Evolutionary conservation across 768 basidiomycete genomes (phyloP).

Genomic region (Amyloporia xantha): DNA sequence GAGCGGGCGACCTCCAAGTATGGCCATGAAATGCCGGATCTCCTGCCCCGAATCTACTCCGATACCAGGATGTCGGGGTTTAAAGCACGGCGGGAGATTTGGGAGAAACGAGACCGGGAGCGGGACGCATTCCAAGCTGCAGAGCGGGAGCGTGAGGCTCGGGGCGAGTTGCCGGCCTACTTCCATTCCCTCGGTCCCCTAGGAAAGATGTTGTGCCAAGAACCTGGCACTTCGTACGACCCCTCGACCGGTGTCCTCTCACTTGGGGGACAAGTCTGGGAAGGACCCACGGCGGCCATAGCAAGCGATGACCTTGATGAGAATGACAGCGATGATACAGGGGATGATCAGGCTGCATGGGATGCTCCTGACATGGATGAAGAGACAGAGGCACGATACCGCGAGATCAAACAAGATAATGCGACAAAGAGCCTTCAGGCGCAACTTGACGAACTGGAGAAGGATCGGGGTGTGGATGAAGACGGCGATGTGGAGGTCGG

Average conservation of each 20-base stretch:
- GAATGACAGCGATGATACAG: slow-evolving; percentile 40
- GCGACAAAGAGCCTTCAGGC: slow-evolving; percentile 51
- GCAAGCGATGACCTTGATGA: no score
- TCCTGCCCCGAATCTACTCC: slow-evolving; percentile 72
- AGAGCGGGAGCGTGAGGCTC: slow-evolving; percentile 8
- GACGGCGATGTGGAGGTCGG: slow-evolving; percentile 9
- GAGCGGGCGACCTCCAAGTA: slow-evolving; percentile 71
- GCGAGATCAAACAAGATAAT: slow-evolving; percentile 34
- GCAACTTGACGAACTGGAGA: slow-evolving; percentile 53
- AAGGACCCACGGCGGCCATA: no score
- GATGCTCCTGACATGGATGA: slow-evolving; percentile 7
- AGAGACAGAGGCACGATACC: background rate
- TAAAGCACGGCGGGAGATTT: slow-evolving; percentile 53
- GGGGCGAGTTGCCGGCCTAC: no score
- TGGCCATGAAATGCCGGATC: slow-evolving; percentile 73
- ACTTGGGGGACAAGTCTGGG: no score
- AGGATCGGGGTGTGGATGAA: slow-evolving; percentile 24
- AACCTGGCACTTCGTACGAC: no score
- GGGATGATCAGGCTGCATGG: background rate
- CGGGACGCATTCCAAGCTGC: slow-evolving; percentile 8
- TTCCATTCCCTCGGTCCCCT: no score
- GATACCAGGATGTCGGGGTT: slow-evolving; percentile 55
- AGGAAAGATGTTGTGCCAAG: no score
- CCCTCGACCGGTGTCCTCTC: no score
- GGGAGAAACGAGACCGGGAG: slow-evolving; percentile 38